These are phyloP conservation scores for Mycena amicta DNA, from an alignment of 768 basidiomycete species.

Conservation along the genomic window DNA sequence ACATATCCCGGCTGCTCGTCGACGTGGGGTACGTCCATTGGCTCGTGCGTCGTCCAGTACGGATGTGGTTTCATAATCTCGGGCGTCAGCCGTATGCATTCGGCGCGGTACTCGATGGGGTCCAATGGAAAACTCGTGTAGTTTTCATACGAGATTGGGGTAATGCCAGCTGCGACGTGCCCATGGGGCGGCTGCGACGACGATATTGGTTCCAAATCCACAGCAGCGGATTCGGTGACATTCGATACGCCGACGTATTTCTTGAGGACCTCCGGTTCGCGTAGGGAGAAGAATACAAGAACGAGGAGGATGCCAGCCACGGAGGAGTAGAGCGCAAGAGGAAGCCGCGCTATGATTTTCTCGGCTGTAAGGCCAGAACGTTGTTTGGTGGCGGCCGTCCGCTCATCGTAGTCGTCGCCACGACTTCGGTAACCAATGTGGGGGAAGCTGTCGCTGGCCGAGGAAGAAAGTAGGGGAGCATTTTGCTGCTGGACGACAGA, in stretches of 20 bases:
- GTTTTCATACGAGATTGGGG: conserved; percentile 54
- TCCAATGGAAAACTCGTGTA: conserved; percentile 62
- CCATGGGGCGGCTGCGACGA: conserved; percentile 1
- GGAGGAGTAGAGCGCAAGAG: conserved; percentile 48
- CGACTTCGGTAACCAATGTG: conserved; percentile 40
- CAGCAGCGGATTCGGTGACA: conserved; percentile 19
- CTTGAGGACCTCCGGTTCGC: conserved; percentile 49
- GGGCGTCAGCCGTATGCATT: conserved; percentile 54
- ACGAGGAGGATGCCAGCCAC: conserved; percentile 49
- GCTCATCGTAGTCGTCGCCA: conserved; percentile 40
- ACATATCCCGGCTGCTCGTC: conserved; percentile 27
- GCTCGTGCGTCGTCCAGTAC: conserved; percentile 51
- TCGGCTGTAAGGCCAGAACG: conserved; percentile 20
- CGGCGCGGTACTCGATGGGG: conserved; percentile 54
- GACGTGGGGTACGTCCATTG: conserved; percentile 39
- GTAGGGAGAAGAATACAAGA: conserved; percentile 52
- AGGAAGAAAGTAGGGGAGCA: conserved; percentile 52
- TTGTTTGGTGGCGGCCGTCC: conserved; percentile 13
- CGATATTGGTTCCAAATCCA: conserved; percentile 5
- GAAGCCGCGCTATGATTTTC: conserved; percentile 35
- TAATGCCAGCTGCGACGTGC: conserved; percentile 21
- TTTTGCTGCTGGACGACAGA: conserved; percentile 43
- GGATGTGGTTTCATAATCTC: conserved; percentile 49
- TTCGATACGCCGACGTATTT: conserved; percentile 42
- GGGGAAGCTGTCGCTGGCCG: conserved; percentile 43